Evolutionary conservation across 2,329 filamentous ascomycete genomes (phyloP), one percentile per base, ranked within the genome.

Genomic region (Chrysoporthe puriensis): DNA sequence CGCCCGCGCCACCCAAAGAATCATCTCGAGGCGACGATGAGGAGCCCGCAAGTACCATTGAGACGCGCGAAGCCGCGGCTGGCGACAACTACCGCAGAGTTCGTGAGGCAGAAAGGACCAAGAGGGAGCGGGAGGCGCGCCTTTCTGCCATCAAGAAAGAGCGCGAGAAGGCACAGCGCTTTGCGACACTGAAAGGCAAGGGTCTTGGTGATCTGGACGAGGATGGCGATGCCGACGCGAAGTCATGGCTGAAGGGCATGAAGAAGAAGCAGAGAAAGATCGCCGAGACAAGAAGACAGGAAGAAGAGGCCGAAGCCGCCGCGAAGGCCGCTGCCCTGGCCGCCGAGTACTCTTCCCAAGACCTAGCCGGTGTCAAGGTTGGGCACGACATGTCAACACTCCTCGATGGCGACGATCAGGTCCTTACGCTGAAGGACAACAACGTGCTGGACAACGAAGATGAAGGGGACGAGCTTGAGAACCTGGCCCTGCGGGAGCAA

Each of bases 211-310:
- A 98, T 46, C 83, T 82, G 0, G 90, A 90, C 57, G 88, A 87
- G 2, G 87, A 83, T 6, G 86, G 82, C 3, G 89, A 90, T 14
- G 73, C 91, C 36, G 93, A 97, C 77, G 92, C 95, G 16, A 92
- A 92, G 77, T 85, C 91, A 1, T 99, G 96, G 96, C 79, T 99
- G 69, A 88, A 91, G 73, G 90, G 90, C 69, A 91, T 95, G 78
- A 98, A 97, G 85, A 98, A 97, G 83, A 86, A 94, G 63, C 93
- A 97, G 78, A 97, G 94, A 85, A 92, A 94, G 80, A 94, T 98
- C 50, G 91, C 90, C 58, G 90, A 92, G 73, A 89, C 90, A 42
- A 87, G 91, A 72, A 88, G 88, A 75, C 75, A 84, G 64, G 92
- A 93, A 69, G 88, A 92, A 74, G 93, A 97, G 77, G 81, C 93